Percentiles rank a stretch among this genome's conserved stretches.
These are phyloP conservation scores for Euphorbia schlechtendalii DNA, from an alignment of 441 rosid species.

Conservation along the genomic window DNA sequence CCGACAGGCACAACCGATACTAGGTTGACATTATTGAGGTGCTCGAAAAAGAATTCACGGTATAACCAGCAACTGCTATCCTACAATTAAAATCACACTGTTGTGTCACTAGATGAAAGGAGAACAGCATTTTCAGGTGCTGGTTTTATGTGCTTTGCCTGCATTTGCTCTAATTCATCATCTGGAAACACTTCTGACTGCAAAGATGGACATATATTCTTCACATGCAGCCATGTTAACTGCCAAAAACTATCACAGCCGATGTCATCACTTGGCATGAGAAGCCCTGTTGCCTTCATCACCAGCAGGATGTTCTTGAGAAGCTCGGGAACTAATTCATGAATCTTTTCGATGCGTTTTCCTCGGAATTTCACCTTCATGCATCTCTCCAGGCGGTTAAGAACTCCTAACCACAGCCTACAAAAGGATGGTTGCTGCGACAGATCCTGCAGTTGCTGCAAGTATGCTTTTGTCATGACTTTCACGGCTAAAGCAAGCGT, in stretches of 20 bases:
- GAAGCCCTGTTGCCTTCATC: constrained; percentile 74
- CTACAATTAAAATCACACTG: constrained; percentile 18
- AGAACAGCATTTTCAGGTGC: no score
- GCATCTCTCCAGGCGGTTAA: constrained; percentile 76
- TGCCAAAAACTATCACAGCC: constrained; percentile 95
- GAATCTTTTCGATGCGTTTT: constrained; percentile 72
- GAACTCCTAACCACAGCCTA: constrained; percentile 86
- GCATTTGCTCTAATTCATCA: constrained; percentile 37
- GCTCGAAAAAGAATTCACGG: no score
- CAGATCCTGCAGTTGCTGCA: constrained; percentile 57
- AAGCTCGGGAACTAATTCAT: constrained; percentile 65
- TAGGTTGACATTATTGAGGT: constrained; percentile 16
- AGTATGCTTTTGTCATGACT: constrained; percentile 64
- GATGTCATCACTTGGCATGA: constrained; percentile 58
- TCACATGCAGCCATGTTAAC: constrained; percentile 75
- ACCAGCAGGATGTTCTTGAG: constrained; percentile 70
- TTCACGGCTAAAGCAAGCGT: constrained; percentile 64
- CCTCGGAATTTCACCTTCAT: constrained; percentile 77
- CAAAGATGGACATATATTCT: constrained; percentile 61
- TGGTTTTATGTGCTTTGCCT: constrained; percentile 21
- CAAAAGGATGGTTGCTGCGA: constrained; percentile 68
- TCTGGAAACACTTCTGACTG: constrained; percentile 75
- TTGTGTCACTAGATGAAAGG: constrained; percentile 25
- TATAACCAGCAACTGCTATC: no score
- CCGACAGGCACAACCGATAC: no score